Conservation (phyloP, 225 moss, liverwort and hornwort species). For the Pleurozium schreberi region DNA sequence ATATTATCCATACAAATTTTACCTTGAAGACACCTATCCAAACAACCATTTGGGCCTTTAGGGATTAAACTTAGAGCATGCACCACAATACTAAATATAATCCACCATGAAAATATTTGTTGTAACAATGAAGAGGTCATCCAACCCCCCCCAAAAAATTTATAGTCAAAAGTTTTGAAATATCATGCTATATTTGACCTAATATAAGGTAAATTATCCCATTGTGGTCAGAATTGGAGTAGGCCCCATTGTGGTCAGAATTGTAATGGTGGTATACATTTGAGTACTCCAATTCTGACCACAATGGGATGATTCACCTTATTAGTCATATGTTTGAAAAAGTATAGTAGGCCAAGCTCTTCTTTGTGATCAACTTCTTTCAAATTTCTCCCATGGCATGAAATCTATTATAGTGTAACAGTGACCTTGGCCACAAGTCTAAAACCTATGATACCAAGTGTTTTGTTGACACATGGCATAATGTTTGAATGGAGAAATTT, state of each 20-base stretch:
- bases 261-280: no score
- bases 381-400: background rate
- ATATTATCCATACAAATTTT: background rate
- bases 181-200: fast-evolving
- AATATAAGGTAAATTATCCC: no score
- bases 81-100: background rate
- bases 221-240: no score
- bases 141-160: no score
- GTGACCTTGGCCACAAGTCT: background rate
- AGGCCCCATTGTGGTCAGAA: no score
- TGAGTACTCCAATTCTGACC: no score
- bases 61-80: fast-evolving
- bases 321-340: background rate
- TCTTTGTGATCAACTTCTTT: background rate
- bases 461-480: background rate
- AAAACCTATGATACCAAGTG: background rate
- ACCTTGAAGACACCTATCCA: background rate
- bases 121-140: fast-evolving
- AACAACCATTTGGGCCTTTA: background rate
- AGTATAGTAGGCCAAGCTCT: fast-evolving
- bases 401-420: background rate
- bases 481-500: background rate
- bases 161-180: background rate
- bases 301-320: no score
- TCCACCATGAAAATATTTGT: background rate